These are phyloP conservation scores for Fusarium nisikadoi DNA, from an alignment of 2,329 filamentous ascomycete genomes.

Conservation along the genomic window DNA sequence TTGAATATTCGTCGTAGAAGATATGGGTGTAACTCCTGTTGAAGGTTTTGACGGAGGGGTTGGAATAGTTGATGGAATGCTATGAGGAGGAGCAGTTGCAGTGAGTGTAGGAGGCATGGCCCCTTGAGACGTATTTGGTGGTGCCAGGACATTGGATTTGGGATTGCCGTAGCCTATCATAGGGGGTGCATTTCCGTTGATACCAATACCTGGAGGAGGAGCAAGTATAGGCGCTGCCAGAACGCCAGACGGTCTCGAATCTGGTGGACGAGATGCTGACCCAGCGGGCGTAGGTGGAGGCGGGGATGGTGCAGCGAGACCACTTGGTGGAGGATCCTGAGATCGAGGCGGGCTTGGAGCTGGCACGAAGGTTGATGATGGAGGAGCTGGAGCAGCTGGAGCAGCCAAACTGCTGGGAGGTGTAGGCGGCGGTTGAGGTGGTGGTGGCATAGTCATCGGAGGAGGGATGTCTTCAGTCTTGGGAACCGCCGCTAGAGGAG, in stretches of 20 bases:
- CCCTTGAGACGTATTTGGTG: constrained; percentile 54
- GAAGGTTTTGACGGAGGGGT: neutral
- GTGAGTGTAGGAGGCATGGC: constrained; percentile 33
- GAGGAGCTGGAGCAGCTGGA: constrained; percentile 31
- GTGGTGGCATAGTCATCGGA: constrained; percentile 38
- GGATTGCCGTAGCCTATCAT: constrained; percentile 46
- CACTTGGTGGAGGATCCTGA: constrained; percentile 27
- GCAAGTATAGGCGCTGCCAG: constrained; percentile 53
- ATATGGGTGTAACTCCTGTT: neutral
- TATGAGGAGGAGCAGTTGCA: constrained; percentile 30
- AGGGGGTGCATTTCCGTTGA: constrained; percentile 39
- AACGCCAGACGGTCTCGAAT: constrained; percentile 47
- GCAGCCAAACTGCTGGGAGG: constrained; percentile 33
- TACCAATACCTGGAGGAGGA: constrained; percentile 48
- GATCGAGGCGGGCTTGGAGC: constrained; percentile 26
- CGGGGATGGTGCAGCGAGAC: constrained; percentile 37
- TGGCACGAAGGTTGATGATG: constrained; percentile 16
- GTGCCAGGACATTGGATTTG: constrained; percentile 58
- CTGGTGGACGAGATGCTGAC: constrained; percentile 36
- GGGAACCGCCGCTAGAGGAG: neutral
- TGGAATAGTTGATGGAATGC: constrained; percentile 14
- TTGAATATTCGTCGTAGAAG: constrained; percentile 13
- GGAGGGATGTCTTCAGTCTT: constrained; percentile 23
- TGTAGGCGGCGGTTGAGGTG: constrained; percentile 34
- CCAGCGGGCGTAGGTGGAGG: constrained; percentile 8